These are phyloP conservation scores for Eimeria maxima DNA, from an alignment of 169 alveolate genomes.

Conservation along the genomic window DNA sequence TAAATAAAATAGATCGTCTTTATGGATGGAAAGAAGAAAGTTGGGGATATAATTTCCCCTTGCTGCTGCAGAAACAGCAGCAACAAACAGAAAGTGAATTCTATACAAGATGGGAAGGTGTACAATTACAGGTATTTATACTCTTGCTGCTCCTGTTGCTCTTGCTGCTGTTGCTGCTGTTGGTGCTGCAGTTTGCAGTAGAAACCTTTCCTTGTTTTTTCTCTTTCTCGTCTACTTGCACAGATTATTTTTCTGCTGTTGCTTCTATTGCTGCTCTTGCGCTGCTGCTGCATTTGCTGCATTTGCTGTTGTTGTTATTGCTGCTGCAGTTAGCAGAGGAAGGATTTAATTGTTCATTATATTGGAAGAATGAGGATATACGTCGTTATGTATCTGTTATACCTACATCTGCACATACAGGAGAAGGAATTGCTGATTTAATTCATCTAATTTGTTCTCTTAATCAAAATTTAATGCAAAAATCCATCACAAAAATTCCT, in stretches of 20 bases:
- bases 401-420: slow-evolving; percentile 99
- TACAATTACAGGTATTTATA: slow-evolving; percentile 19
- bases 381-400: slow-evolving; percentile 96
- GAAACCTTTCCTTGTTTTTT: too few relatives aligned
- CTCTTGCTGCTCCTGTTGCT: too few relatives aligned
- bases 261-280: too few relatives aligned
- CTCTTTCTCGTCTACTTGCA: too few relatives aligned
- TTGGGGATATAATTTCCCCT: slow-evolving; percentile 63
- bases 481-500: slow-evolving; percentile 88
- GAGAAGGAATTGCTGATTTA: slow-evolving; percentile 99
- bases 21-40: slow-evolving; percentile 96
- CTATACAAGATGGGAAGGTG: slow-evolving; percentile 32
- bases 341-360: slow-evolving; percentile 97
- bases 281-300: too few relatives aligned
- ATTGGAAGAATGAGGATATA: slow-evolving; percentile 98
- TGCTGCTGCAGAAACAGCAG: slow-evolving; percentile 32
- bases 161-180: too few relatives aligned
- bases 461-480: slow-evolving; percentile 91
- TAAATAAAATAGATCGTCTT: slow-evolving; percentile 98
- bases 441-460: slow-evolving; percentile 95
- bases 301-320: too few relatives aligned
- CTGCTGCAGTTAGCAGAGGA: slow-evolving; percentile 95
- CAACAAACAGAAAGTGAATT: slow-evolving; percentile 41
- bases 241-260: slow-evolving; percentile 72
- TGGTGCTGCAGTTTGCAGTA: too few relatives aligned